phyloP scores from a whole-genome alignment of 2,329 filamentous ascomycete species.

The Diplodia corticola region DNA sequence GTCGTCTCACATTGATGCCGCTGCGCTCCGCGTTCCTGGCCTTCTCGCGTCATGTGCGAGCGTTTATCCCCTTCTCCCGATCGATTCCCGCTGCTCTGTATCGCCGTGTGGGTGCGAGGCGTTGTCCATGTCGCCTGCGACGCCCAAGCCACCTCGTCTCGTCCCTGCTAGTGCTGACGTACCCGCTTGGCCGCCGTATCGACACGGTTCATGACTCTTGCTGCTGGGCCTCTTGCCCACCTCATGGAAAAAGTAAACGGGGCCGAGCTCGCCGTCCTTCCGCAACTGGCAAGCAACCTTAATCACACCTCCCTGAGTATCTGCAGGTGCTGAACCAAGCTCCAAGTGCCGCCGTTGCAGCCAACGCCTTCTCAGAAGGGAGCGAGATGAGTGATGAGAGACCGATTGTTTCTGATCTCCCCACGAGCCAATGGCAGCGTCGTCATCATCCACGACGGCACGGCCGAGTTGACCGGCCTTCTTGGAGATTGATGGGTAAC shows the following conservation, averaged over 20 bases:
- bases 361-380: not conserved
- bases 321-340: not conserved
- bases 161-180: slow-evolving; percentile 10
- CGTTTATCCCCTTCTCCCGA: not conserved
- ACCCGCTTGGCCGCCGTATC: not conserved
- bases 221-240: not conserved
- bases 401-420: not conserved
- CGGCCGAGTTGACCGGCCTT: not conserved
- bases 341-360: not conserved
- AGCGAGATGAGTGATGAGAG: not conserved
- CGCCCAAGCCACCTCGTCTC: not conserved
- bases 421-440: not conserved
- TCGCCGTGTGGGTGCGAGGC: not conserved
- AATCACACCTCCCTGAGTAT: slow-evolving; percentile 1
- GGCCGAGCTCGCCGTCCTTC: slow-evolving; percentile 10
- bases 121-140: not conserved
- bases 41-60: not conserved
- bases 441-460: not conserved
- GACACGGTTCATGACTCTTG: slow-evolving; percentile 14
- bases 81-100: not conserved
- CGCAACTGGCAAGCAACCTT: slow-evolving; percentile 15
- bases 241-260: not conserved
- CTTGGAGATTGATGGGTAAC: not conserved
- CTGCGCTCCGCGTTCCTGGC: slow-evolving; percentile 9
- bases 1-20: slow-evolving; percentile 19